phyloP scores from a whole-genome alignment of 169 alveolate species.

The Cryptosporidium ryanae region DNA sequence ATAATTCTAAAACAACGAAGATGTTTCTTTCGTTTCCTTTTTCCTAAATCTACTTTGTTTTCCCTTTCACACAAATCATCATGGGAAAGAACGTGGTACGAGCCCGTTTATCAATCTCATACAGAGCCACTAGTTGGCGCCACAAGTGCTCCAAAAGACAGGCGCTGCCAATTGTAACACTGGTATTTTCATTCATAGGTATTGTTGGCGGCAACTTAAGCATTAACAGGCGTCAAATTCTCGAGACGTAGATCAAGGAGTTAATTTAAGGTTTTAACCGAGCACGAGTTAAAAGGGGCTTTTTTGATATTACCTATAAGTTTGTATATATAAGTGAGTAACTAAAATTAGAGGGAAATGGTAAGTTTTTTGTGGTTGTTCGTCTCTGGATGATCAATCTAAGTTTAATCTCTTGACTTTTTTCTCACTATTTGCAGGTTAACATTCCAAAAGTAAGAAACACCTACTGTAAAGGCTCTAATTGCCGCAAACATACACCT shows the following conservation, averaged over 20 bases:
- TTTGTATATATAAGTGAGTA: not conserved
- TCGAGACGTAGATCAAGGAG: slow-evolving; percentile 68
- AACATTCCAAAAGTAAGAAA: slow-evolving; percentile 73
- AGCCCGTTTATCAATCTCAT: too few species aligned
- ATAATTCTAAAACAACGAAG: too few species aligned
- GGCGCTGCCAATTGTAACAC: too few species aligned
- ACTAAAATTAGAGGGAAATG: slow-evolving; percentile 31
- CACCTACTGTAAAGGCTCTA: slow-evolving; percentile 69
- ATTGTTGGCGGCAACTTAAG: not conserved
- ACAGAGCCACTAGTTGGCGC: too few species aligned
- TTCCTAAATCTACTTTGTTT: too few species aligned
- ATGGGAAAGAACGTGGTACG: not conserved
- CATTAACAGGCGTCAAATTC: not conserved
- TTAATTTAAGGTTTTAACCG: not conserved
- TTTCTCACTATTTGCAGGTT: slow-evolving; percentile 9
- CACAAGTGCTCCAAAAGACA: too few species aligned
- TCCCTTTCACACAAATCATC: not conserved
- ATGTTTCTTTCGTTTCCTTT: too few species aligned
- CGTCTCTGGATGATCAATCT: too few species aligned
- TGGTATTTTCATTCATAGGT: too few species aligned
- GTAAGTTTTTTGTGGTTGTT: slow-evolving; percentile 12
- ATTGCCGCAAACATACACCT: slow-evolving; percentile 86
- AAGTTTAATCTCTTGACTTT: too few species aligned
- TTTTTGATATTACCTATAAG: not conserved
- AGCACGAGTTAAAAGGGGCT: not conserved